phyloP scores from a whole-genome alignment of 805 yeast genomes.

The Cyberlindnera maritima region DNA sequence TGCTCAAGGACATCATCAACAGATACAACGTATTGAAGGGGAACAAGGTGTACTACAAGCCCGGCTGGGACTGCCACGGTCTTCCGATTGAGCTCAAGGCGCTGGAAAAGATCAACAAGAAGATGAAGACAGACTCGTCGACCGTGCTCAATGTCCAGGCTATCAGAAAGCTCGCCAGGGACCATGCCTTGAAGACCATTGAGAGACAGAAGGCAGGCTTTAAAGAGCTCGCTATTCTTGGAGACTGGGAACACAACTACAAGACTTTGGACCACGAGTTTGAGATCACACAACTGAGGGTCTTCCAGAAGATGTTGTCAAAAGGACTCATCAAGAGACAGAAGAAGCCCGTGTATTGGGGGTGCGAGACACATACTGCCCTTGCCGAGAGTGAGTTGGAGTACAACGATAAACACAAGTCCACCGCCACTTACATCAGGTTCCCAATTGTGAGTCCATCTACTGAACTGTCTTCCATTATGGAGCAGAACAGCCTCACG shows the following conservation, averaged over 20 bases:
- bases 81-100: slow-evolving; percentile 93
- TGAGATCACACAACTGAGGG: slow-evolving; percentile 70
- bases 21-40: slow-evolving; percentile 67
- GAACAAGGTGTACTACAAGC: slow-evolving; percentile 64
- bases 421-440: slow-evolving; percentile 65
- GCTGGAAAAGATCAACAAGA: slow-evolving; percentile 42
- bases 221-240: slow-evolving; percentile 70
- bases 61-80: slow-evolving; percentile 99
- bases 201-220: slow-evolving; percentile 63
- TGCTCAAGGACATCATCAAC: slow-evolving; percentile 80
- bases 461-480: slow-evolving; percentile 8
- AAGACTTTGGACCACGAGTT: slow-evolving; percentile 67
- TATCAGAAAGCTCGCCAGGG: slow-evolving; percentile 61
- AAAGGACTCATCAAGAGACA: slow-evolving; percentile 76
- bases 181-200: slow-evolving; percentile 69
- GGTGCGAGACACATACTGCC: slow-evolving; percentile 90
- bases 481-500: slow-evolving; percentile 7
- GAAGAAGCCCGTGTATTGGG: slow-evolving; percentile 96
- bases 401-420: slow-evolving; percentile 68
- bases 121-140: slow-evolving; percentile 33
- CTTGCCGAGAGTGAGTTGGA: slow-evolving; percentile 96
- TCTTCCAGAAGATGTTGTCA: slow-evolving; percentile 64
- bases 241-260: slow-evolving; percentile 76
- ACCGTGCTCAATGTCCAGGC: slow-evolving; percentile 43
- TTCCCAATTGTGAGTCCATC: slow-evolving; percentile 50